phyloP scores from a whole-genome alignment of 2,329 filamentous ascomycete species.

The Epichloe sylvatica region DNA sequence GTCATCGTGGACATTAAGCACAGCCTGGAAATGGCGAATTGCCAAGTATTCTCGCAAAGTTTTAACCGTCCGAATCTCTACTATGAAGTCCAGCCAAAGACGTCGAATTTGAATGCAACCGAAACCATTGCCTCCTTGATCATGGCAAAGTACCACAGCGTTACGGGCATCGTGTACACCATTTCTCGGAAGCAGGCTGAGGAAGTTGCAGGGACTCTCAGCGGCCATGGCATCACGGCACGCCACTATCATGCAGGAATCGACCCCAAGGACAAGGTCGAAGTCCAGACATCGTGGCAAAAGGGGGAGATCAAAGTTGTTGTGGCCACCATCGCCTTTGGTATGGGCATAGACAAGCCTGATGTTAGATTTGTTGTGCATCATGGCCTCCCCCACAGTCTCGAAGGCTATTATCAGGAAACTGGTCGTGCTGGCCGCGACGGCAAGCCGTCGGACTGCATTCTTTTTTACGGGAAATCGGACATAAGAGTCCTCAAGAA shows the following conservation, averaged over 20 bases:
- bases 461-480: slow-evolving; percentile 65
- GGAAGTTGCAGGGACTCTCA: slow-evolving; percentile 57
- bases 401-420: slow-evolving; percentile 97
- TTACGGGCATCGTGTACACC: slow-evolving; percentile 89
- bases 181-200: slow-evolving; percentile 76
- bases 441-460: slow-evolving; percentile 74
- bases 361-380: slow-evolving; percentile 96
- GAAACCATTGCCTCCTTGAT: slow-evolving; percentile 52
- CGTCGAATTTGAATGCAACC: slow-evolving; percentile 33
- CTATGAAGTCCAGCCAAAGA: slow-evolving; percentile 70
- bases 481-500: slow-evolving; percentile 61
- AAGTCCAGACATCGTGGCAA: slow-evolving; percentile 74
- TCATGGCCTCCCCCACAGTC: slow-evolving; percentile 76
- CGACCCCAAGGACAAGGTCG: slow-evolving; percentile 49
- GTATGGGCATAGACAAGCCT: slow-evolving; percentile 99
- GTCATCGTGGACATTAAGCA: slow-evolving; percentile 86
- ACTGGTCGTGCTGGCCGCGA: slow-evolving; percentile 91
- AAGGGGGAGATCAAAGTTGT: slow-evolving; percentile 71
- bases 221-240: slow-evolving; percentile 53
- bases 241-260: slow-evolving; percentile 80
- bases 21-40: slow-evolving; percentile 71
- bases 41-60: slow-evolving; percentile 73
- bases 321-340: slow-evolving; percentile 95
- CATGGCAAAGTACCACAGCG: slow-evolving; percentile 49
- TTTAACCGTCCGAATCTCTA: slow-evolving; percentile 94